phyloP scores from a whole-genome alignment of 202 grass and related monocot genomes.

The Panicum hallii region DNA sequence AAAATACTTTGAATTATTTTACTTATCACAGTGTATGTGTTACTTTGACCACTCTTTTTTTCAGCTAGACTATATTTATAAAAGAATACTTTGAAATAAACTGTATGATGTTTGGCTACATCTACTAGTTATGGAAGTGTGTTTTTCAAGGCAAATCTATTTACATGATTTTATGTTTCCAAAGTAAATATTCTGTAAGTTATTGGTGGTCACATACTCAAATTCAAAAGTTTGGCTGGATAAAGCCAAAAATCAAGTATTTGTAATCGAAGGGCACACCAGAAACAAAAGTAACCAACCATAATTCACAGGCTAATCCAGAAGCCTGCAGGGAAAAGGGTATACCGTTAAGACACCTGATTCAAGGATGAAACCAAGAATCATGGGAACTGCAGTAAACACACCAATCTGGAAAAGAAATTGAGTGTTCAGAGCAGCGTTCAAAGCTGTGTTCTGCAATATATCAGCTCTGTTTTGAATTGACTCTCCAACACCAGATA shows the following conservation, averaged over 20 bases:
- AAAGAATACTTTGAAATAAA: too few species aligned
- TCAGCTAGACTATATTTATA: not conserved
- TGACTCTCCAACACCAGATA: conserved; percentile 89
- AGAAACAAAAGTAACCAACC: not conserved
- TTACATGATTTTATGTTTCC: not conserved
- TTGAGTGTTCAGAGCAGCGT: conserved; percentile 81
- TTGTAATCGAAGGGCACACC: not conserved
- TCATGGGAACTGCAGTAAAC: conserved; percentile 92
- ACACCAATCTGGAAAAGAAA: conserved; percentile 98
- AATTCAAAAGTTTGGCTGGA: not conserved
- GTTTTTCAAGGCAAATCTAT: not conserved
- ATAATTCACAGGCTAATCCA: conserved; percentile 36
- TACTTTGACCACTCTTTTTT: conserved; percentile 4
- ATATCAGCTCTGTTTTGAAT: conserved; percentile 77
- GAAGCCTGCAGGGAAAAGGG: conserved; percentile 19
- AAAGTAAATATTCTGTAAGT: not conserved
- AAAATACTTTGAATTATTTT: not conserved
- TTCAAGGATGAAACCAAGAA: conserved; percentile 89
- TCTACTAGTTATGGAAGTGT: not conserved
- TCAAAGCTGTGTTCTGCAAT: conserved; percentile 72
- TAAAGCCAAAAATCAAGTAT: conserved; percentile 3
- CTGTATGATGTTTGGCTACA: too few species aligned
- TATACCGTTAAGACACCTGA: conserved; percentile 79
- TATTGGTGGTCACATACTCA: not conserved
- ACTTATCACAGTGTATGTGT: not conserved